phyloP scores from a whole-genome alignment of 805 yeast genomes.

The Barnettozyma pratensis region DNA sequence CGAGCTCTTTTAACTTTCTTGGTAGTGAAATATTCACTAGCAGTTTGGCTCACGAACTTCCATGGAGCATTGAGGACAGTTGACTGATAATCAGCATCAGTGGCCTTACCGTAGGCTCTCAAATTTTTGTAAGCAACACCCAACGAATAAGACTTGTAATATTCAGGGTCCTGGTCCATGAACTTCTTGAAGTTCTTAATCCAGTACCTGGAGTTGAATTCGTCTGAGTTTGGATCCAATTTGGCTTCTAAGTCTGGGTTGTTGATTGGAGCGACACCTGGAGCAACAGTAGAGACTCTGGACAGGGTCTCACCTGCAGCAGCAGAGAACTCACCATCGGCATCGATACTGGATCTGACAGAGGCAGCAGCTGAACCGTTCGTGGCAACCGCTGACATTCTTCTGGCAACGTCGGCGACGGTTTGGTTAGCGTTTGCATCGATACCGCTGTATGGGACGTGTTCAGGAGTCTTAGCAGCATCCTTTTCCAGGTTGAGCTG shows the following conservation, averaged over 20 bases:
- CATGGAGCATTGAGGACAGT: conserved; percentile 43
- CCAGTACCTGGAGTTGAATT: conserved; percentile 60
- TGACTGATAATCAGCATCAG: conserved; percentile 57
- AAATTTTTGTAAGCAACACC: conserved; percentile 54
- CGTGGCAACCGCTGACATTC: not conserved
- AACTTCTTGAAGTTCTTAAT: conserved; percentile 49
- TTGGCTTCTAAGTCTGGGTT: conserved; percentile 32
- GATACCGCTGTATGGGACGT: conserved; percentile 6
- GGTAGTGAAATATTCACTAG: conserved; percentile 11
- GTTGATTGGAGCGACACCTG: conserved; percentile 35
- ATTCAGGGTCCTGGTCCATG: conserved; percentile 47
- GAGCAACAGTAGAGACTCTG: conserved; percentile 25
- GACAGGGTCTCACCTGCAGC: conserved; percentile 29
- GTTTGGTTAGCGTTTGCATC: conserved; percentile 1
- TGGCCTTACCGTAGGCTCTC: conserved; percentile 53
- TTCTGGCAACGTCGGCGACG: conserved; percentile 6
- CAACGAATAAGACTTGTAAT: conserved; percentile 48
- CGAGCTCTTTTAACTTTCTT: conserved; percentile 18
- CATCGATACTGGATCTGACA: not conserved
- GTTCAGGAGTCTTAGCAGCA: not conserved
- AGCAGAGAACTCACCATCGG: not conserved
- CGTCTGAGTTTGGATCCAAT: conserved; percentile 53
- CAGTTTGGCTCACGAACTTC: conserved; percentile 15
- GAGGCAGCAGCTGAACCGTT: not conserved
- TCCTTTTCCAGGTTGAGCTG: not conserved